Conservation (phyloP, 768 basidiomycete species). For the Xanthoconium stramineum region DNA sequence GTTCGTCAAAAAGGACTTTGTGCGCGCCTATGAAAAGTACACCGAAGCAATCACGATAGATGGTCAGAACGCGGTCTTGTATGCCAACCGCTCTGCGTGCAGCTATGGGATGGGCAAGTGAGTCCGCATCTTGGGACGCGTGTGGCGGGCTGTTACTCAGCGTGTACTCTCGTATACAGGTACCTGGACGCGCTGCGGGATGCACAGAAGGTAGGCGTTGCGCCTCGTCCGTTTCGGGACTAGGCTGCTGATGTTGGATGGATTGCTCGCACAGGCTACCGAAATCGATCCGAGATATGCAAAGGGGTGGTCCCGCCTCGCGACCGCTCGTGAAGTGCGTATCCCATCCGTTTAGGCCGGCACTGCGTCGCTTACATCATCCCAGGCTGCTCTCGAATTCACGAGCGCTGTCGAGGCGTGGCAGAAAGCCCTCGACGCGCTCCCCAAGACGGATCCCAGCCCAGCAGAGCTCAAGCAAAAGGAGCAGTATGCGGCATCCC, state of each 20-base stretch:
- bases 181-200: not conserved
- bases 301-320: constrained; percentile 2
- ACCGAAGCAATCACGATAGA: constrained; percentile 2
- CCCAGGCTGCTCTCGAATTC: not conserved
- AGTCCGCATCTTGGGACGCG: not conserved
- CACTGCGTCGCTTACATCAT: not conserved
- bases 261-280: not conserved
- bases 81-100: not conserved
- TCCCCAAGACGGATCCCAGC: not conserved
- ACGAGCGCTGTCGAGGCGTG: not conserved
- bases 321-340: constrained; percentile 1
- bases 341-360: not conserved
- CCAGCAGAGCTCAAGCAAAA: not conserved
- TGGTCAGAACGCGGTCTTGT: not conserved
- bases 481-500: not conserved
- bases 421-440: not conserved
- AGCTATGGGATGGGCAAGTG: not conserved
- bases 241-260: too few relatives aligned
- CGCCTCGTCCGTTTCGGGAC: too few relatives aligned
- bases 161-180: not conserved
- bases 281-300: not conserved
- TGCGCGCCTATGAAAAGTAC: not conserved
- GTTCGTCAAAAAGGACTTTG: not conserved
- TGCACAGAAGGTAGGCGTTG: not conserved
- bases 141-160: not conserved